Percentiles rank a stretch among this genome's conserved stretches.
phyloP scores from a whole-genome alignment of 768 basidiomycete genomes.

The Lactarius quietus region DNA sequence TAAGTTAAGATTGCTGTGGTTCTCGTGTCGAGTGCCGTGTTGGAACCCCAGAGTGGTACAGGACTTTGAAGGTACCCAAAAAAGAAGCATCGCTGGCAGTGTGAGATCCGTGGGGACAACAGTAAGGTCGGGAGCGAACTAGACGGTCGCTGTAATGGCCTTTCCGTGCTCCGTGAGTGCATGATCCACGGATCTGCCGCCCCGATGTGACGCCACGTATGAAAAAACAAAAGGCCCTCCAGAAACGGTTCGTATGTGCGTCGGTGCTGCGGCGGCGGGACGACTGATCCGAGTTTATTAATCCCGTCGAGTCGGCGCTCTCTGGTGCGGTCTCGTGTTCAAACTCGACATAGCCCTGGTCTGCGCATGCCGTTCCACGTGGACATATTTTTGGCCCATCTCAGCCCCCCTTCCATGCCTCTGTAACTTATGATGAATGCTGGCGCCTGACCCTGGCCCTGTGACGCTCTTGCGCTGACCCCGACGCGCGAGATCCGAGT shows the following conservation, averaged over 20 bases:
- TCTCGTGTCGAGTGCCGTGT: too few species aligned
- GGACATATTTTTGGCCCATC: not conserved
- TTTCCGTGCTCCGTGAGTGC: not conserved
- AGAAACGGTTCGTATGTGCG: not conserved
- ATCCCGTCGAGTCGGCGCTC: not conserved
- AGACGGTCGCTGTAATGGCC: too few species aligned
- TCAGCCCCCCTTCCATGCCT: not conserved
- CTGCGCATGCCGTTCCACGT: not conserved
- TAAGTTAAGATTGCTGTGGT: too few species aligned
- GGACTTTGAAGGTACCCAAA: too few species aligned
- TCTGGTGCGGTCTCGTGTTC: not conserved
- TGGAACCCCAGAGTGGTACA: too few species aligned
- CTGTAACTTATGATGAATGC: too few species aligned
- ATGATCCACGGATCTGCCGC: not conserved
- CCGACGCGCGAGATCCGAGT: not conserved
- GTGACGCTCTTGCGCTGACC: not conserved
- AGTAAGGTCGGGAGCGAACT: not conserved
- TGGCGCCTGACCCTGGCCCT: not conserved
- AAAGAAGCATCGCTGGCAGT: not conserved
- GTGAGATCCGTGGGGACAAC: not conserved
- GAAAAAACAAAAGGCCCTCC: not conserved
- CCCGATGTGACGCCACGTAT: not conserved
- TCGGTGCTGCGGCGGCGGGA: not conserved
- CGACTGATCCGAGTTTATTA: too few species aligned
- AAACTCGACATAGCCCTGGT: not conserved